Evolutionary conservation across 1,139 yeast species (phyloP), one percentile per base, ranked within the genome.

Genomic region (Lodderomyces jiufengensis): DNA sequence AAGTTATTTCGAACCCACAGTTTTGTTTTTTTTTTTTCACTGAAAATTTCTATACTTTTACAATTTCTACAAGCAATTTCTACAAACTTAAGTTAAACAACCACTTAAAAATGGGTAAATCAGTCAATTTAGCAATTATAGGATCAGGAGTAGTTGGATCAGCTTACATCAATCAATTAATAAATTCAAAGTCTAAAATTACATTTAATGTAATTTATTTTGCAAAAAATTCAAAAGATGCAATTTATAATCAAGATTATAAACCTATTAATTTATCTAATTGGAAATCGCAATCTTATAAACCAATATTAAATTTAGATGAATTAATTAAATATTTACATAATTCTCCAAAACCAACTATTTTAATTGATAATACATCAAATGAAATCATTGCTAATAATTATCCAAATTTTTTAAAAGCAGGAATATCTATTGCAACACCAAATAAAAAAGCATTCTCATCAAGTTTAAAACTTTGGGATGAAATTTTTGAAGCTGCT

Each of bases 381-480:
- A 85, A 81, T 59, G 84, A 76, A 48, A 57, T 73, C 5, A 68
- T 90, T 50, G 95, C 97, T 28, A 71, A 75, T 31, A 72, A 75
- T 37, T 94, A 94, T 58, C 86, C 96, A 31, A 60, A 68, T 24
- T 81, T 92, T 52, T 67, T 90, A 43, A 63, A 73, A 47, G 76
- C 72, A 43, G 95, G 96, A 28, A 81, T 94, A 48, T 87, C 97
- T 31, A 78, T 92, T 52, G 98, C 97, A 22, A 92, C 98, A 29
- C 98, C 99, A 48, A 92, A 94, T 73, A 92, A 92, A 64, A 94
- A 92, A 71, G 98, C 95, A 0, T 92, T 92, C 53, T 88, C 97
- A n/a, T 75, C 92, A 28, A 82, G 78, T 37, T 64, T 84, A 46
- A 61, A 70, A 13, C 63, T 79, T 11, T 92, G 97, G 97, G 76